Base-by-base conservation (phyloP, 2,329 filamentous ascomycete species). In the Penicillium sp. region DNA sequence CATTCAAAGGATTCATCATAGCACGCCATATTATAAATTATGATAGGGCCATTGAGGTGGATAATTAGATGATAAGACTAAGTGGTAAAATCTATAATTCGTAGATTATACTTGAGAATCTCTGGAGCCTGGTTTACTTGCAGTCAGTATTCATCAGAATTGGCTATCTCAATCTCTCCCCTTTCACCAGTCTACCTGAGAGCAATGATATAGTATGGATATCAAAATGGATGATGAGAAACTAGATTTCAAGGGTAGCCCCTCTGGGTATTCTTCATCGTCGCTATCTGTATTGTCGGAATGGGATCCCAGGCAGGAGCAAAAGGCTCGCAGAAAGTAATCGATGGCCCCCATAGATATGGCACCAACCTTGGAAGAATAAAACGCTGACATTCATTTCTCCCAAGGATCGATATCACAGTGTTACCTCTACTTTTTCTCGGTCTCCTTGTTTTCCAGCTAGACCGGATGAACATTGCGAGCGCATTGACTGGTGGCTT, bases 391-490 rank as follows among this genome's bases (percentile, higher is more conserved):
- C 31, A n/a, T 35, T 22, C 0, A n/a, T 26, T 35, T n/a, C 14
- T 12, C 9, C 14, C 19, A 22, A 46, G 44, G 19, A 46, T 46
- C 12, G 44, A 46, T 35, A 22, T 46, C 19, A 11, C 44, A 1
- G 44, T 46, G 0, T 9, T 46, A 14, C 44, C 44, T n/a, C 19
- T 46, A 19, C 44, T 46, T 35, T 46, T 46, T 16, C 44, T 46
- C 44, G 44, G 44, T 22, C 44, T 46, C 26, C 44, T 46, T 35
- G 44, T 46, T 16, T 46, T 46, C 46, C 46, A 49, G 5, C 36
- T 49, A 5, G 46, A 49, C 19, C 25, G 46, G 5, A 49, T 30
- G 35, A 49, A 49, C 2, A 22, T 49, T 5, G 46, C 46, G 3
- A 49, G 46, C 10, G 46, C 46, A 11, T 30, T 49, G 8, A 49